These are phyloP conservation scores for Pulicaria dysenterica DNA, from an alignment of 129 eudicot genomes.

Conservation along the genomic window DNA sequence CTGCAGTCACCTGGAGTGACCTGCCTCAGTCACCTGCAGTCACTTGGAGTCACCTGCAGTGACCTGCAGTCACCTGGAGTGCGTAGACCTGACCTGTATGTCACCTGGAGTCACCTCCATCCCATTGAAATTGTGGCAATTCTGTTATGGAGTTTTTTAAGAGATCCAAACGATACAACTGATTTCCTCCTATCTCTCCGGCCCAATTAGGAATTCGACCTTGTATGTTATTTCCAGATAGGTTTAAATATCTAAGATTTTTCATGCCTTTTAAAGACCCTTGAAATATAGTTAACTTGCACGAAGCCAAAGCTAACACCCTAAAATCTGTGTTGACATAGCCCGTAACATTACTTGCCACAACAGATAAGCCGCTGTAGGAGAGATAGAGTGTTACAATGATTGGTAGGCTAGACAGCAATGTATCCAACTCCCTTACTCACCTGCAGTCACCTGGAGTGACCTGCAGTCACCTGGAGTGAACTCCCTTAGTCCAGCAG, in stretches of 20 bases:
- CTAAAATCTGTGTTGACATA: background rate
- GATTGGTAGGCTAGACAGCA: constrained; percentile 23
- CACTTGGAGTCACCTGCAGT: too few relatives aligned
- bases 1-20: too few relatives aligned
- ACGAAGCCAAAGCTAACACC: constrained; percentile 7
- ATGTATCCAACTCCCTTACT: constrained; percentile 27
- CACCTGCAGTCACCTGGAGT: too few relatives aligned
- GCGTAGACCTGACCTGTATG: too few relatives aligned
- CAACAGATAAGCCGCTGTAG: constrained; percentile 13
- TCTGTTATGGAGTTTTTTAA: constrained; percentile 33
- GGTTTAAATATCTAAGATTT: constrained; percentile 7
- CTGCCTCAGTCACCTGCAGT: too few relatives aligned
- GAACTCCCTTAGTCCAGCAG: too few relatives aligned
- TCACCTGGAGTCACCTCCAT: too few relatives aligned
- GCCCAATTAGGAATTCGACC: constrained; percentile 25
- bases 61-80: too few relatives aligned
- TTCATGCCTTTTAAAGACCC: constrained; percentile 13
- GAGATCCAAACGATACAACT: constrained; percentile 2
- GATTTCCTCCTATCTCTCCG: constrained; percentile 1
- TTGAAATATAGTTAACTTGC: constrained; percentile 13
- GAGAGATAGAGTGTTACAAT: constrained; percentile 28
- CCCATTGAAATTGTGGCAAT: too few relatives aligned
- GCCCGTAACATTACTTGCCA: background rate
- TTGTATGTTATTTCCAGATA: constrained; percentile 21
- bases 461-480: too few relatives aligned